phyloP scores from a whole-genome alignment of 192 early-diverging fungal species.

The Lobosporangium transversale region DNA sequence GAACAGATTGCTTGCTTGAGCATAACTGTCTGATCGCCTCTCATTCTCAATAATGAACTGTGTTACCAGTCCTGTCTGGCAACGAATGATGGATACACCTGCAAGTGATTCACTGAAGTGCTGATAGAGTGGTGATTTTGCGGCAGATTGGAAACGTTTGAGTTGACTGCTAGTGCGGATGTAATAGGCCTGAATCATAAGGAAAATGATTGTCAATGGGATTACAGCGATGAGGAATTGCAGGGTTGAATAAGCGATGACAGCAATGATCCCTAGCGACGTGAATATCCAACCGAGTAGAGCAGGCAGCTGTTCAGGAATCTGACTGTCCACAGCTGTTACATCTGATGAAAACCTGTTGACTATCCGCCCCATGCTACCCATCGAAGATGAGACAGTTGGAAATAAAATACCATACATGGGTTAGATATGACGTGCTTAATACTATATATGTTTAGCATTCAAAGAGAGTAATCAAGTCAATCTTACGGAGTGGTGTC shows the following conservation, averaged over 20 bases:
- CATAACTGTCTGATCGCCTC: slow-evolving; percentile 13
- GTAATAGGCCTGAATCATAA: slow-evolving; percentile 70
- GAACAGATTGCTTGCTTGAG: slow-evolving; percentile 11
- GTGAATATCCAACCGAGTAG: slow-evolving; percentile 58
- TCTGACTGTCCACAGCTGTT: slow-evolving; percentile 71
- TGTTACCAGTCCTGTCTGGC: slow-evolving; percentile 65
- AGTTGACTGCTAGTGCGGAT: slow-evolving; percentile 79
- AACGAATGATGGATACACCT: slow-evolving; percentile 74
- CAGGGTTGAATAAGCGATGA: slow-evolving; percentile 63
- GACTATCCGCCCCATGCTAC: slow-evolving; percentile 59
- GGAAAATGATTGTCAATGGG: slow-evolving; percentile 57
- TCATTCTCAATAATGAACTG: slow-evolving; percentile 67
- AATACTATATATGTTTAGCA: no score
- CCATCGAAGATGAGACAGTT: no score
- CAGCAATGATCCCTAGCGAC: slow-evolving; percentile 61
- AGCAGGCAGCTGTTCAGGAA: slow-evolving; percentile 60
- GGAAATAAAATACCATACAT: no score
- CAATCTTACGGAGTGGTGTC: slow-evolving; percentile 62
- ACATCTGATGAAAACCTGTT: slow-evolving; percentile 92
- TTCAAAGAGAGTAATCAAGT: no score
- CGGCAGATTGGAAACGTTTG: slow-evolving; percentile 77
- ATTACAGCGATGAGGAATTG: slow-evolving; percentile 18
- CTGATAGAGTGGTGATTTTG: slow-evolving; percentile 79
- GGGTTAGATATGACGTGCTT: no score
- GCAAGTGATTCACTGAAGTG: slow-evolving; percentile 76